Conservation (phyloP, 768 basidiomycete genomes). For the Pleurotus citrinopileatus region DNA sequence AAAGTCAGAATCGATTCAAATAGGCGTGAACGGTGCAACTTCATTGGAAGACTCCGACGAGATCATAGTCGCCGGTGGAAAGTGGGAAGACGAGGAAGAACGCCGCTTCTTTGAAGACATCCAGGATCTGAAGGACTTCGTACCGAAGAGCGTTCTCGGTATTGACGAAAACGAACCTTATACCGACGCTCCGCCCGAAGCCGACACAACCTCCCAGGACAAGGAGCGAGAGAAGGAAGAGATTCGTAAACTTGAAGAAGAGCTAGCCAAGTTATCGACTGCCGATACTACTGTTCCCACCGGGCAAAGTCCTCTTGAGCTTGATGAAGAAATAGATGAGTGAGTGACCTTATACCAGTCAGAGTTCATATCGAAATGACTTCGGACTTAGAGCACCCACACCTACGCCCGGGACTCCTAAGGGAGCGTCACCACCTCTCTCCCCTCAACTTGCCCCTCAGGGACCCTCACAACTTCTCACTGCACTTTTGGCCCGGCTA, state of each 20-base stretch:
- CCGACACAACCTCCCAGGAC: conserved; percentile 24
- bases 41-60: conserved; percentile 58
- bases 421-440: conserved; percentile 51
- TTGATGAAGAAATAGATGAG: conserved; percentile 44
- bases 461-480: conserved; percentile 91
- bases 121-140: conserved; percentile 87
- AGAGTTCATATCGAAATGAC: not conserved
- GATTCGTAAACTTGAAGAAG: conserved; percentile 60
- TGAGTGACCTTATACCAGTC: conserved; percentile 19
- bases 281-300: conserved; percentile 9
- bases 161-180: conserved; percentile 47
- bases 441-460: conserved; percentile 77
- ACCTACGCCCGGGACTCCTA: conserved; percentile 69
- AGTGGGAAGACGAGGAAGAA: conserved; percentile 99
- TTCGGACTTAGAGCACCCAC: conserved; percentile 42
- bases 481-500: conserved; percentile 83
- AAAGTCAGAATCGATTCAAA: conserved; percentile 78
- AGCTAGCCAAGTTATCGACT: conserved; percentile 56
- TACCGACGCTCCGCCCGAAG: conserved; percentile 17
- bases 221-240: conserved; percentile 50
- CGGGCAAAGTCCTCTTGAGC: conserved; percentile 16
- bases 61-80: conserved; percentile 56
- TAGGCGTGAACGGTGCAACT: conserved; percentile 47
- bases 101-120: conserved; percentile 91
- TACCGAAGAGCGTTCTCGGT: conserved; percentile 85